Conservation (phyloP, 306 rosid species). For the Quercus engelmannii region DNA sequence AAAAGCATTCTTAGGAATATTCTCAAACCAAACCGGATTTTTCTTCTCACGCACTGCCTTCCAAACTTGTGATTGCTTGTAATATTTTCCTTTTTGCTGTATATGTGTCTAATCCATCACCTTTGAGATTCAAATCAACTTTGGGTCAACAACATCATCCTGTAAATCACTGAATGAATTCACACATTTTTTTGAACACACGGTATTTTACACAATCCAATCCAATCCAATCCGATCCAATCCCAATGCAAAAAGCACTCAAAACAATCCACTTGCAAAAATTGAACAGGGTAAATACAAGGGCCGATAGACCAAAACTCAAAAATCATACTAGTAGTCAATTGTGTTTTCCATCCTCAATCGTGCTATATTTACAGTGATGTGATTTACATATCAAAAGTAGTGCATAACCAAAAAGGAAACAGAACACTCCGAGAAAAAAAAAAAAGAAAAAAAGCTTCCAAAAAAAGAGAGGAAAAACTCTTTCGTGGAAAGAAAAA, state of each 20-base stretch:
- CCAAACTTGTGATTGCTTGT: neutral
- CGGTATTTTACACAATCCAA: neutral
- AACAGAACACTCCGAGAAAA: neutral
- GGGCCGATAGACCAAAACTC: neutral
- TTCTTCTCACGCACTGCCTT: too few relatives aligned
- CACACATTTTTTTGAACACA: neutral
- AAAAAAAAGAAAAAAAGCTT: neutral
- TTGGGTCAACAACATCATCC: neutral
- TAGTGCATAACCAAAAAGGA: conserved; percentile 12
- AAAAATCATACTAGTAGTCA: neutral
- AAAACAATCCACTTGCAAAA: neutral
- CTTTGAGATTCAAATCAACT: neutral
- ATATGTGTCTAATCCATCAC: neutral
- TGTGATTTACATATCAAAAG: conserved; percentile 26
- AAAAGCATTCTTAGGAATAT: too few relatives aligned
- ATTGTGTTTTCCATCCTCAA: conserved; percentile 10
- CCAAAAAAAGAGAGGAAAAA: neutral
- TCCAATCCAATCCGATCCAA: too few relatives aligned
- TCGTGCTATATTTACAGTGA: neutral
- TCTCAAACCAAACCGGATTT: too few relatives aligned
- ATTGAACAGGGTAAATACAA: neutral
- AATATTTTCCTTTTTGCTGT: neutral
- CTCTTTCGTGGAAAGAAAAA: conserved; percentile 11
- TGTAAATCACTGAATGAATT: neutral
- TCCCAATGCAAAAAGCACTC: neutral